Percentiles rank a stretch among this genome's conserved stretches.
Conservation (phyloP, 495 filamentous ascomycete genomes). For the Chlorociboria aeruginascens region DNA sequence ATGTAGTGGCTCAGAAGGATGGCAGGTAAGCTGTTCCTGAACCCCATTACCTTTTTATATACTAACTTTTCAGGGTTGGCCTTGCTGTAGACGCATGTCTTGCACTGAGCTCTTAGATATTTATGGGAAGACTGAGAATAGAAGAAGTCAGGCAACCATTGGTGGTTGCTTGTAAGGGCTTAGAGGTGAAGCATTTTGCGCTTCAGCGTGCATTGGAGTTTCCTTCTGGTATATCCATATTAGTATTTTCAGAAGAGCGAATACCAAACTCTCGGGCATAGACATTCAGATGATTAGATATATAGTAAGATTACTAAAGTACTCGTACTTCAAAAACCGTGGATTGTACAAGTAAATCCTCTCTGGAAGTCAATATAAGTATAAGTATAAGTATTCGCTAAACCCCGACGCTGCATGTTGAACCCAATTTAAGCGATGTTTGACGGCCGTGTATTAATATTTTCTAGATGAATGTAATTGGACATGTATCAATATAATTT, state of each 20-base stretch:
- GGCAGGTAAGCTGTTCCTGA: constrained; percentile 53
- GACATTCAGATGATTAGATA: no score
- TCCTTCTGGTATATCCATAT: constrained; percentile 4
- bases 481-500: not conserved
- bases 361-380: no score
- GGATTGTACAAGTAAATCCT: no score
- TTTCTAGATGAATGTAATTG: not conserved
- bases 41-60: constrained; percentile 1
- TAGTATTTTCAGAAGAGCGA: no score
- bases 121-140: not conserved
- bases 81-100: constrained; percentile 87
- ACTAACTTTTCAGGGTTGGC: constrained; percentile 49
- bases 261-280: no score
- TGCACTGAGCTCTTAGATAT: constrained; percentile 44
- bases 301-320: no score
- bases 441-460: no score
- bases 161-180: not conserved
- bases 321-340: no score
- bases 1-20: constrained; percentile 86
- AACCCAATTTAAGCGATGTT: no score
- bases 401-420: no score
- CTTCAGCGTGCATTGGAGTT: constrained; percentile 14
- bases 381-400: no score
- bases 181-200: constrained; percentile 8
- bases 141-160: not conserved